Percentiles rank a stretch among this genome's conserved stretches.
phyloP scores from a whole-genome alignment of 225 moss, liverwort and hornwort genomes.

The Neckera pumila region DNA sequence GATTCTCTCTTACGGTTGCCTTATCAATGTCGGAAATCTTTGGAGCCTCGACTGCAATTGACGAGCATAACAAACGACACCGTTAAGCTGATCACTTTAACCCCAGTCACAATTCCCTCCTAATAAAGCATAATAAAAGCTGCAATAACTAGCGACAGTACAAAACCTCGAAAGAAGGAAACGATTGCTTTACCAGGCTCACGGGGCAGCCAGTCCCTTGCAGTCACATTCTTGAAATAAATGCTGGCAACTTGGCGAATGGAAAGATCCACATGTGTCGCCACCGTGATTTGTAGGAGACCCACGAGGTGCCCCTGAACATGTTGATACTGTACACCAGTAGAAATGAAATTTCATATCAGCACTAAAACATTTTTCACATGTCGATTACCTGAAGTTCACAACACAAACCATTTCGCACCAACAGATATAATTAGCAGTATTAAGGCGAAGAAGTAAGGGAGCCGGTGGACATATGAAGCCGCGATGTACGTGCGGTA shows the following conservation, averaged over 20 bases:
- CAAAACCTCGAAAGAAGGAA: neutral
- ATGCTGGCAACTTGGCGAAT: constrained; percentile 98
- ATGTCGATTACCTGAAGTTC: neutral
- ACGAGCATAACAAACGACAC: neutral
- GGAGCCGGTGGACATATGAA: neutral
- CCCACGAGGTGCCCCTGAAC: constrained; percentile 92
- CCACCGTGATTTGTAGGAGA: constrained; percentile 81
- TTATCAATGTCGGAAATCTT: constrained; percentile 80
- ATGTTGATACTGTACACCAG: constrained; percentile 65
- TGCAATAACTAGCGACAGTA: neutral
- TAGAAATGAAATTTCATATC: neutral
- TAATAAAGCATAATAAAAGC: neutral
- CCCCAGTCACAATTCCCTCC: neutral
- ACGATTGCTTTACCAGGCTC: constrained; percentile 49
- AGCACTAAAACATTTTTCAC: neutral
- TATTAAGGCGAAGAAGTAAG: neutral
- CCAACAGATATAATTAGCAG: neutral
- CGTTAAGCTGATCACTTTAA: neutral
- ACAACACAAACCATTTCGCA: neutral
- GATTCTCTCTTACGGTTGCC: constrained; percentile 68
- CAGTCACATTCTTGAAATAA: constrained; percentile 95
- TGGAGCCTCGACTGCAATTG: constrained; percentile 44
- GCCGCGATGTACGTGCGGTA: neutral
- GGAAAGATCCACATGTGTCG: constrained; percentile 72
- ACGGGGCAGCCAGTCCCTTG: constrained; percentile 86